These are phyloP conservation scores for Alternaria dauci DNA, from an alignment of 2,329 filamentous ascomycete genomes.

Conservation along the genomic window DNA sequence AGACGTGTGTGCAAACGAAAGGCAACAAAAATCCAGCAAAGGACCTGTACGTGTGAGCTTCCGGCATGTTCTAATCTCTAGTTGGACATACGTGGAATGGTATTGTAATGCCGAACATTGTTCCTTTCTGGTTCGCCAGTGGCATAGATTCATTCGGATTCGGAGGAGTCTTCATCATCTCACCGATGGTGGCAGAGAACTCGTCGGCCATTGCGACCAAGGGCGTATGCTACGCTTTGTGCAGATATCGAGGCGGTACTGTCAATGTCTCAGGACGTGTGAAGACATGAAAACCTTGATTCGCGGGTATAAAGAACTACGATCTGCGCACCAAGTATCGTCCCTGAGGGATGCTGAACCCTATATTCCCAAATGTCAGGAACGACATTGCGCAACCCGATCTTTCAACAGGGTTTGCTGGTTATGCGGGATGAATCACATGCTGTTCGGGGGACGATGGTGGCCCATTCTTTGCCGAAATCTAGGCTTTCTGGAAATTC, in stretches of 20 bases:
- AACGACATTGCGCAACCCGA: background rate
- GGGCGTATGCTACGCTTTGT: background rate
- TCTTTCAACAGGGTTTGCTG: slow-evolving; percentile 1
- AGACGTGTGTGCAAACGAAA: slow-evolving; percentile 42
- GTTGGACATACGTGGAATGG: slow-evolving; percentile 36
- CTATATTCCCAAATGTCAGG: background rate
- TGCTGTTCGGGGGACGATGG: background rate
- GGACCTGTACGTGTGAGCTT: slow-evolving; percentile 27
- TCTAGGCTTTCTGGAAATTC: background rate
- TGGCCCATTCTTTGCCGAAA: background rate
- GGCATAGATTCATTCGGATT: slow-evolving; percentile 36
- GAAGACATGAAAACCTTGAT: background rate
- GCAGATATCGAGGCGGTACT: background rate
- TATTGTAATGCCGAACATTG: slow-evolving; percentile 39
- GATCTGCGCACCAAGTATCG: background rate
- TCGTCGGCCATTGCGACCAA: slow-evolving; percentile 12
- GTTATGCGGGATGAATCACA: background rate
- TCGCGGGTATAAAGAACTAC: background rate
- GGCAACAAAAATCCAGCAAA: slow-evolving; percentile 37
- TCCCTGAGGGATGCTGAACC: background rate
- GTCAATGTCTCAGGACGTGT: background rate
- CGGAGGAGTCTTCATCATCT: slow-evolving; percentile 31
- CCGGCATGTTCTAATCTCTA: background rate
- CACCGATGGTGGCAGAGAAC: slow-evolving; percentile 22
- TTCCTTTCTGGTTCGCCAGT: slow-evolving; percentile 28